Evolutionary conservation across 371 early-diverging fungal species (phyloP), one percentile per base, ranked within the genome.

Genomic region (Smittium culicis): DNA sequence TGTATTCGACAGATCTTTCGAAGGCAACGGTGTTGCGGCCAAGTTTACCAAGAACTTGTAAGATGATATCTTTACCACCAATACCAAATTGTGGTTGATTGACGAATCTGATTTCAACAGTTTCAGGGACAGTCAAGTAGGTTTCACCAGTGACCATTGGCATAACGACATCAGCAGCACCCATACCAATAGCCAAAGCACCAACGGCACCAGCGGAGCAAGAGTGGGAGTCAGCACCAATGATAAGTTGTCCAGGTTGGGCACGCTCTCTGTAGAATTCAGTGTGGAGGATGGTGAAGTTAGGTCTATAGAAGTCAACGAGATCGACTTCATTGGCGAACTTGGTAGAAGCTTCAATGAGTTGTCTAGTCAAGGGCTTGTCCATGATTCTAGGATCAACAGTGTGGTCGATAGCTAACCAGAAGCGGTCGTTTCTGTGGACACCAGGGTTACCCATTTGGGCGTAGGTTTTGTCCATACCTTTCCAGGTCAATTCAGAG

Each of bases 141-240:
- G 88, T 88, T 71, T 88, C 88, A 56, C 88, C 88, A 5, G 88
- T 88, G 31, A 88, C 86, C 67, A 88, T 72, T 27, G 88, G 88
- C 87, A 88, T 86, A 64, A 88, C 84, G 3, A 88, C 88, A 73
- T 88, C 88, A 24, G 88, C 89, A 56, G 88, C 88, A 56, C 88
- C 88, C 62, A 88, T 79, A 34, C 88, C 88, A 64, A 88, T 87
- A 55, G 89, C 88, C 70, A 88, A 80, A 33, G 88, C 81, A 64
- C 89, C 87, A 29, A 88, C 80, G 27, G 81, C 86, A 67, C 88
- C 88, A 3, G 84, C 86, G 20, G 88, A 88, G 73, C 88, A 88
- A n/a, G 86, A 79, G 72, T 88, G 88, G 54, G 89, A 88, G 70
- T 88, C 88, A 56, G 88, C 89, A 68, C 88, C 88, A 61, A 88